phyloP scores from a whole-genome alignment of 306 rosid genomes.

The Casuarina equisetifolia region DNA sequence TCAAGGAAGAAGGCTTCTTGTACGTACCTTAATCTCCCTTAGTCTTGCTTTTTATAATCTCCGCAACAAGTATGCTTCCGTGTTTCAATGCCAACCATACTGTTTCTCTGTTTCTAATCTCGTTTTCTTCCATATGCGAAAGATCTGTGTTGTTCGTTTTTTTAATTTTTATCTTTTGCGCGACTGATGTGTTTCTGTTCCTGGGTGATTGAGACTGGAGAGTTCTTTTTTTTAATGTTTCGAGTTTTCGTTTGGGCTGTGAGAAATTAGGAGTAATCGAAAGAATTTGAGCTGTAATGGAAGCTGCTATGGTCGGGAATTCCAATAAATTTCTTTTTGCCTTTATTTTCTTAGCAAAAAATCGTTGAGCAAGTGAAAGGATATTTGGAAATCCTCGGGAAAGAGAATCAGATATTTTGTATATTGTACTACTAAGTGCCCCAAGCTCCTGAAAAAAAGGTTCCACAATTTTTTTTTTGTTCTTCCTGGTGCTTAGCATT shows the following conservation, averaged over 20 bases:
- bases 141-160: conserved; percentile 19
- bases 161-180: neutral
- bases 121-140: neutral
- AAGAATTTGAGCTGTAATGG: neutral
- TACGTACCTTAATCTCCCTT: conserved; percentile 23
- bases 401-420: neutral
- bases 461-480: neutral
- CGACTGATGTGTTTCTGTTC: neutral
- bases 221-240: neutral
- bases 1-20: conserved; percentile 81
- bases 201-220: neutral
- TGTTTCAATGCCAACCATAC: neutral
- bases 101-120: neutral
- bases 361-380: neutral
- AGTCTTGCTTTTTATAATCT: neutral
- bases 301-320: neutral
- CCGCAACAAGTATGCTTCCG: neutral
- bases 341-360: neutral
- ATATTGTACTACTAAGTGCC: too few species aligned
- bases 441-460: neutral
- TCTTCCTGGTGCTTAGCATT: neutral
- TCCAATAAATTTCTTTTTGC: neutral
- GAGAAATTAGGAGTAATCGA: neutral
- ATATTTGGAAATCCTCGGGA: neutral
- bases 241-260: neutral